phyloP scores from a whole-genome alignment of 768 basidiomycete species.

The Pulveroboletus sp. region DNA sequence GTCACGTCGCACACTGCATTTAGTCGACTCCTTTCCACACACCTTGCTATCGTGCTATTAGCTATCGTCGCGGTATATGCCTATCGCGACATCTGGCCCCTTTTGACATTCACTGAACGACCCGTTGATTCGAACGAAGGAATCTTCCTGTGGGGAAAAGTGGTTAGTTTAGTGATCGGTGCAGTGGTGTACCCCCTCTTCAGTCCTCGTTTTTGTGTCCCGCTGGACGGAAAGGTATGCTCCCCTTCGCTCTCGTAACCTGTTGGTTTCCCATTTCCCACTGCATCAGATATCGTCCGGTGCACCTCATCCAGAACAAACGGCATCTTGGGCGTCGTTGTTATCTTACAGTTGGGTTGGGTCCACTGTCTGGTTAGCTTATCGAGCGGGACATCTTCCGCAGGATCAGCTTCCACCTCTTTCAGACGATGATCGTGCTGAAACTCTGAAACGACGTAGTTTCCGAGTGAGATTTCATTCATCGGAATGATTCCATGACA shows the following conservation, averaged over 20 bases:
- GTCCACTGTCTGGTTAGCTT: slow-evolving; percentile 1
- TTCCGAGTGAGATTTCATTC: neutral
- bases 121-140: neutral
- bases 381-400: neutral
- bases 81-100: neutral
- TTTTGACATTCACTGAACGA: neutral
- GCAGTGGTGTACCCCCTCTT: slow-evolving; percentile 1
- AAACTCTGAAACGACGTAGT: neutral
- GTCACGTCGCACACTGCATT: neutral
- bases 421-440: slow-evolving; percentile 1
- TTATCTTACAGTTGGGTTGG: slow-evolving; percentile 1
- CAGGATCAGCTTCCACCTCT: neutral
- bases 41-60: neutral
- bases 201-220: neutral
- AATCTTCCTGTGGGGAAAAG: neutral
- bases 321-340: neutral
- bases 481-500: no score
- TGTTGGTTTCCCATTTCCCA: neutral
- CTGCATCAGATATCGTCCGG: neutral
- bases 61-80: neutral
- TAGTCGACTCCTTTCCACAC: neutral
- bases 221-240: neutral
- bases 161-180: neutral
- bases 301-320: slow-evolving; percentile 1
- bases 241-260: neutral